A percentile compares a stretch with the other conserved stretches of the same genome.
These are phyloP conservation scores for Alternaria gaisen DNA, from an alignment of 2,329 filamentous ascomycete species.

Conservation along the genomic window DNA sequence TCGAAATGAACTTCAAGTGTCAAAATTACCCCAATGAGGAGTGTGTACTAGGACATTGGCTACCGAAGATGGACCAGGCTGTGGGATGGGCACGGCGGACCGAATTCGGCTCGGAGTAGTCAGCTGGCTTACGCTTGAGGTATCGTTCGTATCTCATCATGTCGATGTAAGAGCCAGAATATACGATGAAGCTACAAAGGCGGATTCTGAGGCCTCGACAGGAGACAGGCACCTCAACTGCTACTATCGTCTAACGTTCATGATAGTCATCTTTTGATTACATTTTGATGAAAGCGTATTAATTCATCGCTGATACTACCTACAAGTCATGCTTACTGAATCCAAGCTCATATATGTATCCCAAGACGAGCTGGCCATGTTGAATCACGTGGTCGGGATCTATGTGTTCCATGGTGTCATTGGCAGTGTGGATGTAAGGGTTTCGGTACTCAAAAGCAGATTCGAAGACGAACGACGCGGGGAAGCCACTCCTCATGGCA, in stretches of 20 bases:
- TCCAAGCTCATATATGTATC: conserved; percentile 81
- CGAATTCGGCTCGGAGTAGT: background rate
- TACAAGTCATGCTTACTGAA: conserved; percentile 57
- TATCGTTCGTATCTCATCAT: background rate
- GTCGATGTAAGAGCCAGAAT: background rate
- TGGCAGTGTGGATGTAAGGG: conserved; percentile 71
- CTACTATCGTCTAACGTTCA: background rate
- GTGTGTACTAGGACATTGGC: background rate
- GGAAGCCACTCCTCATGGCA: conserved; percentile 75
- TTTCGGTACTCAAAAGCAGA: conserved; percentile 68
- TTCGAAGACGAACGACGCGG: conserved; percentile 78
- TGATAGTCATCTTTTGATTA: background rate
- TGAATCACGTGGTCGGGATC: conserved; percentile 89
- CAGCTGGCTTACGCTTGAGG: background rate
- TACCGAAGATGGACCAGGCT: background rate
- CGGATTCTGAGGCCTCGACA: background rate
- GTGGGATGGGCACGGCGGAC: background rate
- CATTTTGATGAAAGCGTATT: background rate
- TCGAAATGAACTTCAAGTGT: background rate
- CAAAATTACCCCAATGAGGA: background rate
- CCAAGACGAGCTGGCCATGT: conserved; percentile 83
- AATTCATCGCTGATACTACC: background rate
- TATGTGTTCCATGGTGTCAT: conserved; percentile 73
- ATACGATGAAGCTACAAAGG: background rate
- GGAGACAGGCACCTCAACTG: background rate